phyloP scores from a whole-genome alignment of 2,329 filamentous ascomycete genomes.

The Calcarisporium arbuscula region DNA sequence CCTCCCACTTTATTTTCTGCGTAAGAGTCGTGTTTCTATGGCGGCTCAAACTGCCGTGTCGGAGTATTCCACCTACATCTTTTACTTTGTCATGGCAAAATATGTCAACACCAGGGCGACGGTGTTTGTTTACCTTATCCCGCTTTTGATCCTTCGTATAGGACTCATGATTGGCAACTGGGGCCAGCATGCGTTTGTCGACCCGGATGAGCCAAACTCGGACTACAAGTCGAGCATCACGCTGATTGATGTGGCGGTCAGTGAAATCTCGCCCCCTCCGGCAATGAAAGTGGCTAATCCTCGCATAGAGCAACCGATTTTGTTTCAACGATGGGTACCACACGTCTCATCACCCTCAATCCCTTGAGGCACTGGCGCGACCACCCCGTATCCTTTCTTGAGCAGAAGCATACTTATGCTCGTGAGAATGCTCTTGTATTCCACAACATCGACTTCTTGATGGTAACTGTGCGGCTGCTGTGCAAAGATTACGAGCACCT shows the following conservation, averaged over 20 bases:
- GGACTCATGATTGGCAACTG: slow-evolving; percentile 79
- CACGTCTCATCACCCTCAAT: slow-evolving; percentile 74
- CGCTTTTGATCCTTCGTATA: slow-evolving; percentile 58
- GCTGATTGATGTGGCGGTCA: slow-evolving; percentile 68
- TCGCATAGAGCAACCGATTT: slow-evolving; percentile 67
- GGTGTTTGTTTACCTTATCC: slow-evolving; percentile 59
- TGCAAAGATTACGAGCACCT: slow-evolving; percentile 66
- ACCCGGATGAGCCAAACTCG: slow-evolving; percentile 66
- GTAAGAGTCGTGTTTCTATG: slow-evolving; percentile 49
- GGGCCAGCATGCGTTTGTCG: slow-evolving; percentile 78
- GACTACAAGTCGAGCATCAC: slow-evolving; percentile 77
- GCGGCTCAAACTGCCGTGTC: slow-evolving; percentile 53
- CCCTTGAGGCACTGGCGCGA: slow-evolving; percentile 76
- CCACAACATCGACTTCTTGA: slow-evolving; percentile 74
- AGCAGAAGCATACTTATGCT: slow-evolving; percentile 61
- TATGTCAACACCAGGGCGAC: slow-evolving; percentile 49
- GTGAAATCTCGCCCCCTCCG: slow-evolving; percentile 21
- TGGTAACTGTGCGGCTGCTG: slow-evolving; percentile 64
- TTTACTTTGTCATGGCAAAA: slow-evolving; percentile 43
- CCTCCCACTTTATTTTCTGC: slow-evolving; percentile 65
- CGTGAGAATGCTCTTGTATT: slow-evolving; percentile 67
- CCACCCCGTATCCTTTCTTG: slow-evolving; percentile 67
- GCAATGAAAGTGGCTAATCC: slow-evolving; percentile 2
- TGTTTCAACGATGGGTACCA: slow-evolving; percentile 83
- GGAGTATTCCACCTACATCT: slow-evolving; percentile 52